Base-by-base conservation (phyloP, 2,329 filamentous ascomycete species). In the Aspergillus uvarum region DNA sequence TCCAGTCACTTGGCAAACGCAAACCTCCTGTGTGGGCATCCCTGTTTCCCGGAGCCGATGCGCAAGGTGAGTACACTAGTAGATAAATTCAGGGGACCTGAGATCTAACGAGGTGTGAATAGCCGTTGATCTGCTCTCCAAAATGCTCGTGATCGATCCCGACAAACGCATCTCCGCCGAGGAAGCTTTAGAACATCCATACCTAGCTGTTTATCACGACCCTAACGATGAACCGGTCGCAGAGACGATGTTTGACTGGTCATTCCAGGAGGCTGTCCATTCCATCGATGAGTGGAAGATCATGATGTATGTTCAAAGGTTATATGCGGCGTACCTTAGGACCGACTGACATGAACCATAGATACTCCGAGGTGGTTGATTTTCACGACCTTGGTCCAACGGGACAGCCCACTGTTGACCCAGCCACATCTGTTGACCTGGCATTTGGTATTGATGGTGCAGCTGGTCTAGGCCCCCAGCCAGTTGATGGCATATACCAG, bases 201-300 rank as follows among this genome's bases (percentile, higher is more conserved):
- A 98, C 77, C 89, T 99, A 51, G 86, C 92, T 11, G 93, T 94
- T 6, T 98, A 98, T 81, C 95, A 99, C 79, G 95, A 99, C 74
- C 93, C 95, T 8, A 94, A 90, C 38, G 95, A 99, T 72, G 95
- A 99, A 82, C 95, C 95, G 1, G 88, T 92, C 7, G 91, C 95
- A 22, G 91, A 96, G 62, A 92, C 96, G 82, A 96, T 96, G 80
- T 99, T 99, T 72, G 95, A 99, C 76, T 99, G 95, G 95, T 97
- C 93, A 58, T 99, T 99, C 81, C 98, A 98, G 77, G 94, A 98
- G 70, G 94, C 93, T 48, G 95, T 98, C 73, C 82, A 98, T 56
- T 93, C 95, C 1, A 92, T 96, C 50, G 95, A 99, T 74, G 96
- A 93, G n/a, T 99, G 95, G 95, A 99, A 98, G 82, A 96, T 98